Evolutionary conservation across 495 filamentous ascomycete genomes (phyloP).

Genomic region (Talaromyces proteolyticus): DNA sequence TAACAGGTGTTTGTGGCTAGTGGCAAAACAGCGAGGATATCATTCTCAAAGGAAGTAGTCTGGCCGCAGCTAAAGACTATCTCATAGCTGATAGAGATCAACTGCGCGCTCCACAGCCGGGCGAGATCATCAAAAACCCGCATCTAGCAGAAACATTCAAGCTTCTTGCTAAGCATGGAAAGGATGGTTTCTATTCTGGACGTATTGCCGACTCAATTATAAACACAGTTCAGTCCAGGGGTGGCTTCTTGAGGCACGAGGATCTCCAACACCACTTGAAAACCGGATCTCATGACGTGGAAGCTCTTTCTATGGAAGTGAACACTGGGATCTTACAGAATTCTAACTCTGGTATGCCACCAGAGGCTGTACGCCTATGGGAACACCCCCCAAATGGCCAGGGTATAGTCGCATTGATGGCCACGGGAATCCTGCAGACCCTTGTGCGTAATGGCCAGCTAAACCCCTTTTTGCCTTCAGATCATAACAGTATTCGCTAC

Average conservation of each 20-base stretch:
- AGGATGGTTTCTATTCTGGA: constrained; percentile 89
- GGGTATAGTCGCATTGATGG: constrained; percentile 90
- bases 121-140: constrained; percentile 84
- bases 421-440: constrained; percentile 81
- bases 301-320: constrained; percentile 75
- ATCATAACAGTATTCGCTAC: constrained; percentile 74
- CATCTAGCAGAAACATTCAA: constrained; percentile 77
- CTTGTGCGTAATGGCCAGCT: constrained; percentile 67
- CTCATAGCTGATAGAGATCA: constrained; percentile 56
- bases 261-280: constrained; percentile 74
- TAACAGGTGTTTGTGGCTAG: constrained; percentile 27
- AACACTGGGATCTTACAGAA: constrained; percentile 39
- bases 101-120: constrained; percentile 62
- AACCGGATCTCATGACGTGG: constrained; percentile 65
- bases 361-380: constrained; percentile 72
- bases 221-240: constrained; percentile 66
- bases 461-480: constrained; percentile 51
- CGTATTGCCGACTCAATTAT: constrained; percentile 74
- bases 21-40: constrained; percentile 55
- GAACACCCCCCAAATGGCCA: constrained; percentile 98
- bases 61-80: constrained; percentile 48
- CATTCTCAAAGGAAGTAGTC: background rate
- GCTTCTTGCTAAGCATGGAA: constrained; percentile 69
- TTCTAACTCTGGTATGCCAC: constrained; percentile 32
- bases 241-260: constrained; percentile 70